These are phyloP conservation scores for Penicillium desertorum DNA, from an alignment of 495 filamentous ascomycete genomes.

Conservation along the genomic window DNA sequence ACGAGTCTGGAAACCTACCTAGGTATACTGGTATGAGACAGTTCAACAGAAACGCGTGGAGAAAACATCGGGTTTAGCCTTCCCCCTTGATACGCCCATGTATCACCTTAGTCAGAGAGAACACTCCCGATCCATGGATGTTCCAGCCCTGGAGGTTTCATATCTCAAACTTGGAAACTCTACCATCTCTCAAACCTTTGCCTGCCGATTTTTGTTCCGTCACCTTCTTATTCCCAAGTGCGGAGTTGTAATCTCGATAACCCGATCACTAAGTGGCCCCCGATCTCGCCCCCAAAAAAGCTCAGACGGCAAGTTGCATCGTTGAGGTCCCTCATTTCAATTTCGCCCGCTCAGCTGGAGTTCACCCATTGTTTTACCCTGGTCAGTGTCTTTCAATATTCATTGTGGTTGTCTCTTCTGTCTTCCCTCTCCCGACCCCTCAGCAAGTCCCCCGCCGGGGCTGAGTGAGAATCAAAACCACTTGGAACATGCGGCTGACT, in stretches of 20 bases:
- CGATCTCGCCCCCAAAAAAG: conserved; percentile 29
- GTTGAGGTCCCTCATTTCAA: conserved; percentile 17
- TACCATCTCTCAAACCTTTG: not conserved
- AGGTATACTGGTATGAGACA: conserved; percentile 13
- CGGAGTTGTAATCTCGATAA: conserved; percentile 22
- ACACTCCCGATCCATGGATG: not conserved
- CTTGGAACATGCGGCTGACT: conserved; percentile 15
- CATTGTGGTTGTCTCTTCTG: conserved; percentile 1
- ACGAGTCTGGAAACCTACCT: too few species aligned
- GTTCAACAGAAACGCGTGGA: conserved; percentile 23
- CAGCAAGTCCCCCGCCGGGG: conserved; percentile 1
- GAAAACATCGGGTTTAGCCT: not conserved
- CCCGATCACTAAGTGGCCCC: conserved; percentile 28
- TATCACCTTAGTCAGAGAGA: conserved; percentile 11
- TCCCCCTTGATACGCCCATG: conserved; percentile 18
- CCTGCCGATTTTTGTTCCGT: not conserved
- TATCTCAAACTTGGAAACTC: conserved; percentile 7
- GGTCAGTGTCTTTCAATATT: conserved; percentile 8
- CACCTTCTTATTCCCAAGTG: not conserved
- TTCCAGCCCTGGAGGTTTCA: conserved; percentile 2
- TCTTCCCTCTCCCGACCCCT: not conserved
- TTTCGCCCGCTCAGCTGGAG: conserved; percentile 13
- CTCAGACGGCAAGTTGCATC: conserved; percentile 22
- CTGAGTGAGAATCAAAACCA: conserved; percentile 3
- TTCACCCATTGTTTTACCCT: conserved; percentile 5